Conservation (phyloP, 2,329 filamentous ascomycete species). For the Tolypocladium guangdongense region DNA sequence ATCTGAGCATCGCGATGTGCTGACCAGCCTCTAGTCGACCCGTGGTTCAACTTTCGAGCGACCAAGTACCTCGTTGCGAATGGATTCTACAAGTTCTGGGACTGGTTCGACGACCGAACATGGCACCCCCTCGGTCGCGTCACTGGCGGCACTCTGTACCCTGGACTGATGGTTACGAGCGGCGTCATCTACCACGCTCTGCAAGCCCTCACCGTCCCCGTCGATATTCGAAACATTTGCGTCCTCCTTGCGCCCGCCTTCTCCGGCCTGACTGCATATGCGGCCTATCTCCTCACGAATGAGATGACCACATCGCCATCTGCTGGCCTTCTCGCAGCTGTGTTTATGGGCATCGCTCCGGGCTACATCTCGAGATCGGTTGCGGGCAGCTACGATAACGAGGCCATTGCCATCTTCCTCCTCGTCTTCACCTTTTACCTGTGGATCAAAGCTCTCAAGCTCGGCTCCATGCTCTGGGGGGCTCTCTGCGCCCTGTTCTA, state of each 20-base stretch:
- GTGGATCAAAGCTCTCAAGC: constrained; percentile 98
- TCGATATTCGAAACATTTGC: constrained; percentile 98
- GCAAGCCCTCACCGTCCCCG: constrained; percentile 75
- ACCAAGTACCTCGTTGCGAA: constrained; percentile 95
- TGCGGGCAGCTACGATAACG: constrained; percentile 97
- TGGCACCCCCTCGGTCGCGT: constrained; percentile 98
- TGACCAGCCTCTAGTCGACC: constrained; percentile 61
- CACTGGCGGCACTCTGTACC: constrained; percentile 96
- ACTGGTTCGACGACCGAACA: constrained; percentile 99
- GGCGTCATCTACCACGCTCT: constrained; percentile 93
- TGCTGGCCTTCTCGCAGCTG: constrained; percentile 84
- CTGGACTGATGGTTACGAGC: constrained; percentile 97
- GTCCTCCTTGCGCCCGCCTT: constrained; percentile 90
- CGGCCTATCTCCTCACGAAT: constrained; percentile 87
- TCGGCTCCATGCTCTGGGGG: constrained; percentile 94
- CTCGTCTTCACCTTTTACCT: constrained; percentile 97
- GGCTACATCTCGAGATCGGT: constrained; percentile 98
- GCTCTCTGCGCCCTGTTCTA: constrained; percentile 92
- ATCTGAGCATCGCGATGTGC: constrained; percentile 6
- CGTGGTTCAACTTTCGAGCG: constrained; percentile 99
- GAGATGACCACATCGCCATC: constrained; percentile 96
- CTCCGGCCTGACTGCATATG: constrained; percentile 86
- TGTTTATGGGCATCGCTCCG: constrained; percentile 94
- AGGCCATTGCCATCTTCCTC: constrained; percentile 97
- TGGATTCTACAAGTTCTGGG: constrained; percentile 99